A percentile compares a stretch with the other conserved stretches of the same genome.
These are phyloP conservation scores for Trypanosoma theileri DNA, from an alignment of 208 protist species.

Conservation along the genomic window DNA sequence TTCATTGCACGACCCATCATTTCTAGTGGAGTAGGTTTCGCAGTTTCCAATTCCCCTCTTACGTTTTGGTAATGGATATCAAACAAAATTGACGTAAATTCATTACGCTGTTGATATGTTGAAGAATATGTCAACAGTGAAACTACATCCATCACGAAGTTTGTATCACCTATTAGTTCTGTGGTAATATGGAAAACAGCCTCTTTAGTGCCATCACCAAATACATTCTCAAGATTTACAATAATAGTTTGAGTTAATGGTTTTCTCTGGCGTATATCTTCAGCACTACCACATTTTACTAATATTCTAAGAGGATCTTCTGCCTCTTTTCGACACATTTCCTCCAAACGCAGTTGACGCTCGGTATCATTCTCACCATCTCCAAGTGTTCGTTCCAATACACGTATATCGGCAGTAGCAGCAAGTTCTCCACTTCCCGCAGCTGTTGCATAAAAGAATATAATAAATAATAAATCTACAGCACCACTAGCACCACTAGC, in stretches of 20 bases:
- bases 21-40: conserved; percentile 2
- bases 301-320: conserved; percentile 7
- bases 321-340: conserved; percentile 7
- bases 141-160: conserved; percentile 32
- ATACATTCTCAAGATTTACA: conserved; percentile 25
- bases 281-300: conserved; percentile 10
- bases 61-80: conserved; percentile 24
- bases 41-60: not conserved
- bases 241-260: not conserved
- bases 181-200: conserved; percentile 31
- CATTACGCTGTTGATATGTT: conserved; percentile 45
- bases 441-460: not conserved
- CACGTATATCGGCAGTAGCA: conserved; percentile 3
- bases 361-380: not conserved
- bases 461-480: conserved; percentile 7
- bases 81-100: conserved; percentile 45
- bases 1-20: conserved; percentile 20
- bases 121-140: conserved; percentile 36
- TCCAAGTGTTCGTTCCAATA: not conserved
- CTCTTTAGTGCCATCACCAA: conserved; percentile 41
- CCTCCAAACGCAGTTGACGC: not conserved
- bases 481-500: not conserved
- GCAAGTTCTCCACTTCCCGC: not conserved
- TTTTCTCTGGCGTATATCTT: not conserved
- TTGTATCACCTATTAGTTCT: conserved; percentile 31